phyloP scores from a whole-genome alignment of 1,139 yeast genomes.

The Hyphopichia fennica region DNA sequence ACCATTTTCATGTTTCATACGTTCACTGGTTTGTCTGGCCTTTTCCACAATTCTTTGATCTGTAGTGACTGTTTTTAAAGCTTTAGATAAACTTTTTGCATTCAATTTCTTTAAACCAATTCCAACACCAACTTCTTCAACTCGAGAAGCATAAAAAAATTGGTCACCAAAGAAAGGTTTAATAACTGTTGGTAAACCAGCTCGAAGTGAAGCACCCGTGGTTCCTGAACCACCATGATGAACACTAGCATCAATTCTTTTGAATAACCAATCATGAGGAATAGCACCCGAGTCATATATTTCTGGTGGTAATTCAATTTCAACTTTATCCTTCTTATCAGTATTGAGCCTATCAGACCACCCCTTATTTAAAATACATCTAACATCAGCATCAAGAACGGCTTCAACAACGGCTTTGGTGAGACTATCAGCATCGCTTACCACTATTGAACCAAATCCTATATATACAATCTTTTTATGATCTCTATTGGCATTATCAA shows the following conservation, averaged over 20 bases:
- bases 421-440: constrained; percentile 73
- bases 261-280: constrained; percentile 95
- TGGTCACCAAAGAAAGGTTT: constrained; percentile 98
- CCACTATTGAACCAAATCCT: constrained; percentile 96
- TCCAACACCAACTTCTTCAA: constrained; percentile 92
- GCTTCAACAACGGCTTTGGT: constrained; percentile 80
- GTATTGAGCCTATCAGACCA: constrained; percentile 78
- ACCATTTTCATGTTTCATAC: constrained; percentile 72
- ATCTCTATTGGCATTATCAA: constrained; percentile 59
- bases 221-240: constrained; percentile 99
- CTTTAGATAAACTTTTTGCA: constrained; percentile 59
- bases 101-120: constrained; percentile 68
- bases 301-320: constrained; percentile 64
- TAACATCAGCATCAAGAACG: constrained; percentile 73
- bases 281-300: constrained; percentile 69
- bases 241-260: constrained; percentile 86
- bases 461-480: constrained; percentile 77
- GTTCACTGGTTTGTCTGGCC: constrained; percentile 62
- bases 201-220: constrained; percentile 85
- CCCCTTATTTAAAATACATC: constrained; percentile 88
- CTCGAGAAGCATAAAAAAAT: constrained; percentile 82
- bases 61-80: constrained; percentile 65
- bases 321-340: constrained; percentile 14
- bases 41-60: constrained; percentile 65
- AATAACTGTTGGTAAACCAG: constrained; percentile 85